Base-by-base conservation (phyloP, 345 rosid species). In the Brassica juncea region DNA sequence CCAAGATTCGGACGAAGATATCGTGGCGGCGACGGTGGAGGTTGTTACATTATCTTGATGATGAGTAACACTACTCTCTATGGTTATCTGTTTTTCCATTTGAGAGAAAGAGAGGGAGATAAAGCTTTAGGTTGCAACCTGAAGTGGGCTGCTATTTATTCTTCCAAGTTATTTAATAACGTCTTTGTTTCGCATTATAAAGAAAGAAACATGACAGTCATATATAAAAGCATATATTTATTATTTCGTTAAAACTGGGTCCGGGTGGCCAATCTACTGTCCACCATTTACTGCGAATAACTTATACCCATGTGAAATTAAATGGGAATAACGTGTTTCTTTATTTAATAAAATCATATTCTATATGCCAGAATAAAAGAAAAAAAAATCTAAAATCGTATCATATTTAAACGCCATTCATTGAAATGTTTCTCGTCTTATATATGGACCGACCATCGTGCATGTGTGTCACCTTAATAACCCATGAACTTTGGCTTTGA, bases 41-140 rank as follows among this genome's bases (percentile, higher is more conserved):
- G 84, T 21, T 54, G 62, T 3, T 64, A 66, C 37, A 28, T 37
- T 35, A 71, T 19, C 76, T 32, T 71, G 76, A 49, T 69, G 86
- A 73, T 72, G 77, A 66, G 68, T 55, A 31, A 68, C 86, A 80
- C 84, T 82, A 74, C 27, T 87, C 75, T 83, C 88, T 8, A 79
- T 64, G 90, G 71, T 86, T 87, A 81, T 77, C 34, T 76, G 71
- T 67, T 71, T 23, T 28, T 35, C 74, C 84, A 81, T 76, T 60
- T 37, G 4, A 31, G 77, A 81, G 39, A 73, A 65, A 60, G 54
- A 64, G 61, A 23, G 23, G 70, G 59, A 74, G 85, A 27, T 47
- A 73, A 81, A 80, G 85, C 30, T 81, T 55, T 55, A 44, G 65
- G 44, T 70, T 66, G 66, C 28, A 58, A 25, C 31, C 54, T 82